These are phyloP conservation scores for Alternaria triticimaculans DNA, from an alignment of 2,329 filamentous ascomycete species.

Conservation along the genomic window DNA sequence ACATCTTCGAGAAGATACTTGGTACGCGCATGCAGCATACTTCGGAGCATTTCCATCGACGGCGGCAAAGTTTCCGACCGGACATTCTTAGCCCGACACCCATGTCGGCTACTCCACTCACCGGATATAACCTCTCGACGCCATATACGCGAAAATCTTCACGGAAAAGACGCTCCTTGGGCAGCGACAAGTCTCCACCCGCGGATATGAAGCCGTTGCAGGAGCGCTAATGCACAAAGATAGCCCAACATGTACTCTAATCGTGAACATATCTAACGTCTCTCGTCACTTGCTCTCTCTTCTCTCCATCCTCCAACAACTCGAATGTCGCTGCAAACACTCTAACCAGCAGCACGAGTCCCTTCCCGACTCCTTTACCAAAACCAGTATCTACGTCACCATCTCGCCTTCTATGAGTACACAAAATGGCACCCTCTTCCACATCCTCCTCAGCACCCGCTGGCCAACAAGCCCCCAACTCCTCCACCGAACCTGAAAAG, in stretches of 20 bases:
- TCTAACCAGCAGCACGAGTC: not conserved
- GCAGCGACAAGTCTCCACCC: conserved; percentile 23
- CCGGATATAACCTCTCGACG: conserved; percentile 27
- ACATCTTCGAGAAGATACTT: not conserved
- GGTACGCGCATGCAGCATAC: not conserved
- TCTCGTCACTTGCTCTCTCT: conserved; percentile 10
- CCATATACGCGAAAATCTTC: conserved; percentile 25
- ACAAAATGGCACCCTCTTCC: conserved; percentile 36
- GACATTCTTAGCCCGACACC: conserved; percentile 17
- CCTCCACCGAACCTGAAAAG: conserved; percentile 30
- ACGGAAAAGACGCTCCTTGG: conserved; percentile 38
- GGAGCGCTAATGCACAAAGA: conserved; percentile 17
- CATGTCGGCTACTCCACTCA: conserved; percentile 28
- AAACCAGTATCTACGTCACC: not conserved
- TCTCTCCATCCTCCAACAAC: not conserved
- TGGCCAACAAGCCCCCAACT: conserved; percentile 8
- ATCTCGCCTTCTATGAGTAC: conserved; percentile 31
- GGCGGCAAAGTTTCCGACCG: conserved; percentile 3
- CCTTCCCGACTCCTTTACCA: too few relatives aligned
- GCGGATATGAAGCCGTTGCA: conserved; percentile 18
- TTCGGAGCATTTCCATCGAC: not conserved
- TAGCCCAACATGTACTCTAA: conserved; percentile 19
- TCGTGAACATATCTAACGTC: conserved; percentile 11
- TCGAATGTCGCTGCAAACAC: not conserved
- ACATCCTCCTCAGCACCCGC: conserved; percentile 28